Base-by-base conservation (phyloP, 202 grass and related monocot species). In the Elaeis oleifera region DNA sequence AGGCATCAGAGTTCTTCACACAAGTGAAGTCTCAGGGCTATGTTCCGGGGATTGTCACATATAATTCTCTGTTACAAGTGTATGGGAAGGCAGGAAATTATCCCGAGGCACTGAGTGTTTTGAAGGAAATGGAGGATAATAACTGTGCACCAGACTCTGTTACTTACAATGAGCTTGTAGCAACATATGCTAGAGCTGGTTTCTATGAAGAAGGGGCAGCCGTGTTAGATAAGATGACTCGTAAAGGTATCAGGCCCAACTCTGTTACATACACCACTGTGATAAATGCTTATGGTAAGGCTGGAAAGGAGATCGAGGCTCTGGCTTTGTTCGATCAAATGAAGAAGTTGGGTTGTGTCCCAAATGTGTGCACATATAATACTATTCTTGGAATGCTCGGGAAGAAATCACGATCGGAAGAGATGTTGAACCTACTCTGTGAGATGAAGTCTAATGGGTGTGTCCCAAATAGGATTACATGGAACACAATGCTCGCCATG, bases 401-500 rank as follows among this genome's bases (percentile, higher is more conserved):
- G 17, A 97, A 89, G 79, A 83, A 88, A 54, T 85, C 79, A 52
- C 83, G 82, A 71, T 89, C 77, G 53, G 0, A 51, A 0, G 61
- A 63, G 23, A 89, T 97, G 81, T 63, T 97, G 8, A 74, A 79
- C 64, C 79, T 89, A 71, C 56, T 97, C 14, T 61, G 51, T 6
- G 87, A 97, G 49, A 97, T 97, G 87, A 83, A 70, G 50, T 78
- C 23, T 29, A 90, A 84, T 2, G 87, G 87, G 22, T 97, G 84
- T 84, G 70, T 56, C 4, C 92, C 82, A 0, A 79, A 89, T 32
- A 72, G 81, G 71, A 39, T 97, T 27, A 97, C 92, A 19, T 97
- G 92, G 92, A 97, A 97, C 74, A 91, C 92, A 6, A 14, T 91
- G 71, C 65, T 97, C 66, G 92, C 88, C 0, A 52, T 91, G 60